These are phyloP conservation scores for Alternaria sp. DNA, from an alignment of 2,329 filamentous ascomycete genomes.

Conservation along the genomic window DNA sequence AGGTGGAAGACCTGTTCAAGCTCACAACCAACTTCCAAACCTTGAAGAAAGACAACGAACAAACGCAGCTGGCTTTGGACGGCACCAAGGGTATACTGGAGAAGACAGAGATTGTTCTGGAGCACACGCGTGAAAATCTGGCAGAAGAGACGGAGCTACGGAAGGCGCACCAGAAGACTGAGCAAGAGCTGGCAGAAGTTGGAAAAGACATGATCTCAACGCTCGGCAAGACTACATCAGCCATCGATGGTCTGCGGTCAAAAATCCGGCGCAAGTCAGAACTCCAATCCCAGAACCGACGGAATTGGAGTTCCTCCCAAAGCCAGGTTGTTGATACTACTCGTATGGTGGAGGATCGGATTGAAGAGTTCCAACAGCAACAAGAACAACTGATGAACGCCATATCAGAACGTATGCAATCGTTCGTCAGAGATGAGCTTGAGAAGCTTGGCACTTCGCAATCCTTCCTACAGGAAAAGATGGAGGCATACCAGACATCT, in stretches of 20 bases:
- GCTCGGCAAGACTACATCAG: constrained; percentile 77
- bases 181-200: constrained; percentile 75
- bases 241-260: constrained; percentile 82
- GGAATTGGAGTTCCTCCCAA: constrained; percentile 80
- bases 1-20: constrained; percentile 89
- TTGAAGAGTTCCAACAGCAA: constrained; percentile 74
- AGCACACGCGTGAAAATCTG: constrained; percentile 77
- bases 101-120: constrained; percentile 85
- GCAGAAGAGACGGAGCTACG: constrained; percentile 81
- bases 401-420: constrained; percentile 75
- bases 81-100: constrained; percentile 83
- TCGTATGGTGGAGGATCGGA: constrained; percentile 75
- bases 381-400: constrained; percentile 75
- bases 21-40: constrained; percentile 87
- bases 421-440: constrained; percentile 79
- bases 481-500: constrained; percentile 71
- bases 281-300: constrained; percentile 79
- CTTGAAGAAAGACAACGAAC: constrained; percentile 88
- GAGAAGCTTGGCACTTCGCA: constrained; percentile 75
- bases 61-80: constrained; percentile 74
- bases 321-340: constrained; percentile 80
- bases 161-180: constrained; percentile 85
- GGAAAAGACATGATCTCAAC: constrained; percentile 81
- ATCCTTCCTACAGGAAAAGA: constrained; percentile 73
- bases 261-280: constrained; percentile 89